Evolutionary conservation across 495 filamentous ascomycete genomes (phyloP).

Genomic region (Penicillium macrosclerotiorum): DNA sequence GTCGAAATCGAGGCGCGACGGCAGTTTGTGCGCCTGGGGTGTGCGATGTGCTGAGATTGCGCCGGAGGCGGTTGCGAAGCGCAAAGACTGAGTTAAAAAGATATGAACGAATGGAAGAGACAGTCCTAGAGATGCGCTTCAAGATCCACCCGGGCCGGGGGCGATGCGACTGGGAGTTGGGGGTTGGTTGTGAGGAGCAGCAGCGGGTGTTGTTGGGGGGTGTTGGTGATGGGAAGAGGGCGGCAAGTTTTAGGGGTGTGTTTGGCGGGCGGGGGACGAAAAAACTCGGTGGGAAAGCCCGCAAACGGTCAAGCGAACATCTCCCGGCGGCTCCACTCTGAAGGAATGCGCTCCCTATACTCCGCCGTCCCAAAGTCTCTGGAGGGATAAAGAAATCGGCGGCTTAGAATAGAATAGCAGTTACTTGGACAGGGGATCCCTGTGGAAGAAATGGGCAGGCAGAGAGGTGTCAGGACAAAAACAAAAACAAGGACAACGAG

Average conservation of each 20-base stretch:
- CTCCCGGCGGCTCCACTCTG: slow-evolving; percentile 18
- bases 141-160: slow-evolving; percentile 23
- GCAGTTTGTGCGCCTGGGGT: slow-evolving; percentile 15
- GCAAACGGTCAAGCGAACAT: slow-evolving; percentile 33
- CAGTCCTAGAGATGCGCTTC: slow-evolving; percentile 27
- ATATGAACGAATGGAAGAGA: slow-evolving; percentile 19
- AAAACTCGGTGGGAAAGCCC: slow-evolving; percentile 24
- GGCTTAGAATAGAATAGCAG: too few species aligned
- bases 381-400: too few species aligned
- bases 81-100: slow-evolving; percentile 17
- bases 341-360: too few species aligned
- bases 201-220: too few species aligned
- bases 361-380: too few species aligned
- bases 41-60: slow-evolving; percentile 33
- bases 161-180: background rate
- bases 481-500: slow-evolving; percentile 1
- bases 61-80: slow-evolving; percentile 36
- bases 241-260: slow-evolving; percentile 16
- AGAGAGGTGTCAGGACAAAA: too few species aligned
- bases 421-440: too few species aligned
- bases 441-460: too few species aligned
- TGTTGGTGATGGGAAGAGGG: slow-evolving; percentile 18
- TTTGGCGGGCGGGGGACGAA: slow-evolving; percentile 23
- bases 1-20: slow-evolving; percentile 5
- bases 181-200: background rate